Conservation (phyloP, 306 rosid species). For the Vigna hirtella region DNA sequence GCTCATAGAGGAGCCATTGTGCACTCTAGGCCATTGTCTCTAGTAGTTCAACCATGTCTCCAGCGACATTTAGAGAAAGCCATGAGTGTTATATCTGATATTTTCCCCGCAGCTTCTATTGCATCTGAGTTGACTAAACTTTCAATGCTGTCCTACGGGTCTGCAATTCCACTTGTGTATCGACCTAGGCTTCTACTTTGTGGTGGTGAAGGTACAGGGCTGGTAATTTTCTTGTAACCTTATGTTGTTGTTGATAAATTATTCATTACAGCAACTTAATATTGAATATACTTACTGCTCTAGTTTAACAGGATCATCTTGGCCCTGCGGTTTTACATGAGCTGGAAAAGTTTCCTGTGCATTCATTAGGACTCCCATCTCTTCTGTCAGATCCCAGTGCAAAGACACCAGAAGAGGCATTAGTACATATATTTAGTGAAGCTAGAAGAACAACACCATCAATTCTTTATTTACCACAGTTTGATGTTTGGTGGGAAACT, state of each 20-base stretch:
- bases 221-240: conserved; percentile 79
- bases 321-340: conserved; percentile 99
- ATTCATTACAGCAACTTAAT: conserved; percentile 45
- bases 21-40: conserved; percentile 93
- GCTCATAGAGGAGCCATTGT: conserved; percentile 97
- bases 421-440: conserved; percentile 98
- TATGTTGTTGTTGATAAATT: conserved; percentile 35
- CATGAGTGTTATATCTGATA: conserved; percentile 74
- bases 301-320: conserved; percentile 99
- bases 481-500: conserved; percentile 96
- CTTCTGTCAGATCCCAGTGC: conserved; percentile 99
- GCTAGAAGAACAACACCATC: conserved; percentile 97
- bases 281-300: conserved; percentile 93
- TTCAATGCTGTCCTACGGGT: conserved; percentile 88
- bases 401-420: conserved; percentile 95
- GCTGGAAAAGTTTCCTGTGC: conserved; percentile 96
- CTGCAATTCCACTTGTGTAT: conserved; percentile 92
- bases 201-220: conserved; percentile 94
- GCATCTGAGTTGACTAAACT: conserved; percentile 82
- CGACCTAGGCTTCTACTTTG: conserved; percentile 92
- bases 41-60: conserved; percentile 89
- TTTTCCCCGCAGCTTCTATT: conserved; percentile 69
- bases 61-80: conserved; percentile 73
- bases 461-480: conserved; percentile 89
- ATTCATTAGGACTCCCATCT: conserved; percentile 92